Evolutionary conservation across 345 rosid genomes (phyloP).

Genomic region (Populus alba): DNA sequence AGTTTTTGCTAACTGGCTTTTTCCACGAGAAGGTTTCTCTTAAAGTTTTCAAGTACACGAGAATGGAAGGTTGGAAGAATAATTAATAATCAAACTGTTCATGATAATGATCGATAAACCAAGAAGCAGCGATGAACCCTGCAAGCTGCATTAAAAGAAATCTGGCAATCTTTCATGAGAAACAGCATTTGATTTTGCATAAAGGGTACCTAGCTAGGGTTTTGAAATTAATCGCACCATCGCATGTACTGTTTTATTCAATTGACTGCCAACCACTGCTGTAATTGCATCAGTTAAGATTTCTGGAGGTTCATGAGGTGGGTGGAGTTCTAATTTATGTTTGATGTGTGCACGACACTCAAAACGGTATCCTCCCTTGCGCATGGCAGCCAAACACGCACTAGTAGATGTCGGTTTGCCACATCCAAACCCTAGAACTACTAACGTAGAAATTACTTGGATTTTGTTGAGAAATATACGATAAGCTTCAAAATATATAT

Average conservation of each 20-base stretch:
- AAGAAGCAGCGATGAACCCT: slow-evolving; percentile 1
- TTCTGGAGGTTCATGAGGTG: not conserved
- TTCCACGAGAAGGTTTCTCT: not conserved
- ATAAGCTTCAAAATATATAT: no score
- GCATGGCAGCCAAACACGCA: no score
- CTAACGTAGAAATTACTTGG: no score
- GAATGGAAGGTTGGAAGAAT: slow-evolving; percentile 1
- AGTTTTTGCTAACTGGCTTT: no score
- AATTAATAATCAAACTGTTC: not conserved
- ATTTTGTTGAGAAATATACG: no score
- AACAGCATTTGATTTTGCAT: slow-evolving; percentile 1
- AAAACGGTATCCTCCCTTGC: no score
- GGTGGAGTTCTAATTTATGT: not conserved
- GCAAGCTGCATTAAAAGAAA: not conserved
- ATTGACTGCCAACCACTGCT: slow-evolving; percentile 9
- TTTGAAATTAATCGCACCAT: not conserved
- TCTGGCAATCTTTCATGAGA: not conserved
- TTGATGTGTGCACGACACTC: not conserved
- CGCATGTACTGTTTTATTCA: slow-evolving; percentile 8
- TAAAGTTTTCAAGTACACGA: not conserved
- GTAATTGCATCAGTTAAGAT: not conserved
- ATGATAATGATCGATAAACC: slow-evolving; percentile 4
- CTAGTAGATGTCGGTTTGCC: no score
- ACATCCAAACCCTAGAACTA: no score
- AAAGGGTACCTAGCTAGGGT: not conserved